A percentile compares a stretch with the other conserved stretches of the same genome.
phyloP scores from a whole-genome alignment of 1,284 basidiomycete species.

The Cryptococcus wingfieldii region DNA sequence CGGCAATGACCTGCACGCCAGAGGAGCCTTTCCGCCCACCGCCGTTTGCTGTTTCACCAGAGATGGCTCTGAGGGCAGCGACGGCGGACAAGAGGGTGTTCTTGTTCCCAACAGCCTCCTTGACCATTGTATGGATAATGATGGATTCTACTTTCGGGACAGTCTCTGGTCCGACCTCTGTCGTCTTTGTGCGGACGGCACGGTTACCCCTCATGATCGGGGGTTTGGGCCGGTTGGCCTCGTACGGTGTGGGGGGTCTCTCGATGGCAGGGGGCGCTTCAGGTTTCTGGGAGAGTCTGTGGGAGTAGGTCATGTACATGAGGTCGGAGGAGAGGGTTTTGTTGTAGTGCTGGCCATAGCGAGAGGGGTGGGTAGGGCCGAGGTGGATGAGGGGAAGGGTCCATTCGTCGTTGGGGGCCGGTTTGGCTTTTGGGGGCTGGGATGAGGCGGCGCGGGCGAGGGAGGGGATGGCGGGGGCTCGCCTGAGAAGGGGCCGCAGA shows the following conservation, averaged over 20 bases:
- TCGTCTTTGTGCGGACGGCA: conserved; percentile 40
- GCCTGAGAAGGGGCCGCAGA: conserved; percentile 1
- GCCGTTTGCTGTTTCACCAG: conserved; percentile 70
- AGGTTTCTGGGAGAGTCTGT: conserved; percentile 51
- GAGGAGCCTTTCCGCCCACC: conserved; percentile 63
- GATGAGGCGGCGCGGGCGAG: conserved; percentile 10
- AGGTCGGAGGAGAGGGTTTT: conserved; percentile 77
- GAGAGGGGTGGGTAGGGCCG: conserved; percentile 63
- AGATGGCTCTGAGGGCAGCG: conserved; percentile 81
- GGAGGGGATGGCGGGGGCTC: conserved; percentile 8
- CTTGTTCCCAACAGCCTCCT: conserved; percentile 71
- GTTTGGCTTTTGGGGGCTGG: conserved; percentile 2
- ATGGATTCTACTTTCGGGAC: conserved; percentile 76
- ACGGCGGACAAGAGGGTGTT: conserved; percentile 75
- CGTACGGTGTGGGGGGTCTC: conserved; percentile 43
- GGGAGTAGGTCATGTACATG: conserved; percentile 93
- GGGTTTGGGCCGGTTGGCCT: conserved; percentile 43
- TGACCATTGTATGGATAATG: conserved; percentile 76
- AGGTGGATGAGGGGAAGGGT: conserved; percentile 44
- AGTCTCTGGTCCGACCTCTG: conserved; percentile 60
- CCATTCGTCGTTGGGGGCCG: conserved; percentile 11
- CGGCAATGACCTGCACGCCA: conserved; percentile 76
- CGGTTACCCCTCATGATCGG: conserved; percentile 43
- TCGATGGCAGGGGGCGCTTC: conserved; percentile 20
- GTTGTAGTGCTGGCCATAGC: conserved; percentile 81